Evolutionary conservation across 352 stramenopile genomes (phyloP), one percentile per base, ranked within the genome.

Genomic region (Pythium volutum): DNA sequence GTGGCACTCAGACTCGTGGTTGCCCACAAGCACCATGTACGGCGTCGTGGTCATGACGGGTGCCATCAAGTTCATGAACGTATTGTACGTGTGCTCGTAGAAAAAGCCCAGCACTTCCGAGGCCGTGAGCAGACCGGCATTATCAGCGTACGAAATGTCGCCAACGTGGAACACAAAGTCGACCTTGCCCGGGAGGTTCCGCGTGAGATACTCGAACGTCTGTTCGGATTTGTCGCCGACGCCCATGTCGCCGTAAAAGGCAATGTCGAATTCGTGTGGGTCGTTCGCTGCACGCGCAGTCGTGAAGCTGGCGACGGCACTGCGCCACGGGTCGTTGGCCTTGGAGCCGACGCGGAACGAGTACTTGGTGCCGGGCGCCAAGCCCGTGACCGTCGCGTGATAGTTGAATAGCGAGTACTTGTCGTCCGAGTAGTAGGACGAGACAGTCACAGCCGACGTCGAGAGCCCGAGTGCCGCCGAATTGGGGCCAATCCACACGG

Each of bases 1-100:
- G 64, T 95, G 79, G 61, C 87, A 96, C 62, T 97, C 87, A 11
- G 85, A 84, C 51, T 97, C 89, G 69, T 96, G 89, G 69, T 97
- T 97, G 23, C 88, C 88, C 4, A 86, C 71, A 7, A 78, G 33
- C 16, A 91, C 81, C 87, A 96, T 95, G 75, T 94, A 96, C 26
- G 89, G 85, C 39, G 88, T 52, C 15, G 65, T 23, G n/a, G 48
- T 66, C 76, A 84, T 87, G 46, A 81, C 39, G 2, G 78, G 69
- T 31, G 71, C 64, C 34, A 94, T 54, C 51, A 70, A 57, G 52
- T 87, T 83, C 80, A 96, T 91, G 73, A 75, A 96, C 56, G 80
- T 73, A 70, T 97, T 93, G 71, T 86, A 97, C 6, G 81, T 77
- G 45, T 94, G 74, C 46, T 97, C 87, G 70, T 93, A 96, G 56